Base-by-base conservation (phyloP, 257 asterid genomes). In the Lavandula angustifolia region DNA sequence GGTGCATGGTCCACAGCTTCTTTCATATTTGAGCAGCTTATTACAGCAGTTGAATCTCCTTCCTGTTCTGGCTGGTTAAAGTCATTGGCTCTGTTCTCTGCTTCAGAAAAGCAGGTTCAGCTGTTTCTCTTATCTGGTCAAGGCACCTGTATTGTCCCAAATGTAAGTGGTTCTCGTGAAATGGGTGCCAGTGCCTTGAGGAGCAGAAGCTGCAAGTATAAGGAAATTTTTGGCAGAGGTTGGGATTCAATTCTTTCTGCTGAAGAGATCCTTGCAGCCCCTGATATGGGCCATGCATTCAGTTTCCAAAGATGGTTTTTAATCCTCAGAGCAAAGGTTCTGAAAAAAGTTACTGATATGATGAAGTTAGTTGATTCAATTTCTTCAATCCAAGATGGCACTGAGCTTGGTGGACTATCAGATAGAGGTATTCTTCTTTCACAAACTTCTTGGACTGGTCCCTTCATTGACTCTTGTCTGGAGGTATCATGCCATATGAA, bases 1-100 rank as follows among this genome's bases (percentile, higher is more conserved):
- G 99, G 99, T 70, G 87, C 89, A 42, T 94, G 97, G 97, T 75
- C 80, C 35, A 75, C 85, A 0, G 85, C 95, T 77, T 75, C 86
- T 54, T 82, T 78, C 75, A 69, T 94, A 69, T 94, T 90, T 69
- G 88, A 81, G 79, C 79, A 80, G 59, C 86, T 89, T 59, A 66
- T 42, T 27, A 37, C 63, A 6, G 68, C 51, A 54, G 95, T 76
- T 75, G 69, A 74, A 58, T 84, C 99, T 54, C 69, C 75, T 74
- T 70, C 79, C 37, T 84, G 68, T 73, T 63, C 69, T 43, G 54
- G 69, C 68, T 94, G 99, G 99, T 73, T 94, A 65, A 81, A 86
- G 66, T 82, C 84, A 32, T 74, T 89, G 81, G 65, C 81, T 60
- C 78, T 63, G 70, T 77, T 89, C 62, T 83, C 99, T 11, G 56